Base-by-base conservation (phyloP, 768 basidiomycete species). In the Suillus brevipes region DNA sequence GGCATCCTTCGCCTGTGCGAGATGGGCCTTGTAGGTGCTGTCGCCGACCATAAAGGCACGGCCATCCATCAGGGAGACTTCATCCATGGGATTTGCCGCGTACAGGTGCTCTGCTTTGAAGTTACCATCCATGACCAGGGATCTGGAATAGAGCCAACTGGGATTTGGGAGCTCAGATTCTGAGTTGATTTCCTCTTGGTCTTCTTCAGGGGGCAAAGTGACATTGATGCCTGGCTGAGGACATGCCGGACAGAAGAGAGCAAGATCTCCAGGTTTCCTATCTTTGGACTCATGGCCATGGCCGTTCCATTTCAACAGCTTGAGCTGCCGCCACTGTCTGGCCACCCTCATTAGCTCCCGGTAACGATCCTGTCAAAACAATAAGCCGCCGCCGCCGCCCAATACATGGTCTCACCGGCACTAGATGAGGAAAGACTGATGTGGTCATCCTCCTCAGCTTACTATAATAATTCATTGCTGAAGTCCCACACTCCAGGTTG, bases 221-320 rank as follows among this genome's bases (percentile, higher is more conserved):
- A 47, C n/a, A 47, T 47, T 47, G 12, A 47, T 47, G n/a, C 45
- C 45, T 47, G 45, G 10, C 45, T 45, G 45, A 4, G 10, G 45
- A n/a, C 45, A 45, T 45, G 47, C 47, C 1, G 13, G 34, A 25
- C 64, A 65, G 16, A 40, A 37, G 18, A 65, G 45, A 28, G 49
- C 62, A 10, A 49, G 50, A 23, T 65, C 25, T 2, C 62, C n/a
- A 3, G 13, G 31, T 34, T 38, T 36, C 3, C 1, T 13, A 12
- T 31, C 36, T 25, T 23, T 63, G 3, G 1, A 3, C 31, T 63
- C 53, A 58, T 63, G 53, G 2, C 62, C n/a, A 4, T 16, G 25
- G 12, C 62, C 62, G 6, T 59, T 38, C 36, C 57, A 59, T 59
- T 38, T 59, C 20, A 49, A 49, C 12, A 49, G 47, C 23, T 49